phyloP scores from a whole-genome alignment of 495 filamentous ascomycete genomes.

The Penicillium daleae region DNA sequence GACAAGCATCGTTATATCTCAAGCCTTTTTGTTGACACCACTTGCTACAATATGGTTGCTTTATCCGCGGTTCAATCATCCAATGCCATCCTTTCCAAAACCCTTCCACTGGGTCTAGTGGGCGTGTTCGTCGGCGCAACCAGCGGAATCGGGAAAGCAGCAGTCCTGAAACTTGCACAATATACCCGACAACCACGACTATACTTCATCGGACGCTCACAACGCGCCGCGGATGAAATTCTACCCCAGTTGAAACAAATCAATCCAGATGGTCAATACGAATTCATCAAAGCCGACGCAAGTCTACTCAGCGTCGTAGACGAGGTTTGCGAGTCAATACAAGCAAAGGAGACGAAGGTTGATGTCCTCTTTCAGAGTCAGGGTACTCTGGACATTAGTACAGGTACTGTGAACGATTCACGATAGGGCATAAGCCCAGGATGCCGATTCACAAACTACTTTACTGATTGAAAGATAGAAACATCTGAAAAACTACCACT shows the following conservation, averaged over 20 bases:
- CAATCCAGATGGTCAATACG: slow-evolving; percentile 54
- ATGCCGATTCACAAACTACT: background rate
- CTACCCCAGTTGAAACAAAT: slow-evolving; percentile 45
- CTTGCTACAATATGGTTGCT: background rate
- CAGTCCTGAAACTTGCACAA: slow-evolving; percentile 36
- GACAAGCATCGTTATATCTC: no score
- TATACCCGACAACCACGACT: slow-evolving; percentile 34
- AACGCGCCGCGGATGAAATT: slow-evolving; percentile 38
- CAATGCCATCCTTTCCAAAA: background rate
- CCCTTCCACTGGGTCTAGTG: background rate
- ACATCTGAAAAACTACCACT: slow-evolving; percentile 36
- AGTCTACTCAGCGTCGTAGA: slow-evolving; percentile 60
- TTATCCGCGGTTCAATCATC: slow-evolving; percentile 5
- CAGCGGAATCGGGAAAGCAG: slow-evolving; percentile 42
- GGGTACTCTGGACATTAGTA: background rate
- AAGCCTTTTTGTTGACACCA: background rate
- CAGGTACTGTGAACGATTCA: background rate
- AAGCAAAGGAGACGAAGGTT: background rate
- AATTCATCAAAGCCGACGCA: slow-evolving; percentile 57
- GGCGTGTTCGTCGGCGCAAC: slow-evolving; percentile 49
- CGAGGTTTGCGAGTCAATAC: slow-evolving; percentile 44
- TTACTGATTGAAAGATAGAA: slow-evolving; percentile 14
- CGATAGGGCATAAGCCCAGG: background rate
- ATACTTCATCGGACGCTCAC: slow-evolving; percentile 34
- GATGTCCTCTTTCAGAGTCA: slow-evolving; percentile 1